phyloP scores from a whole-genome alignment of 306 rosid species.

The Lupinus albus region DNA sequence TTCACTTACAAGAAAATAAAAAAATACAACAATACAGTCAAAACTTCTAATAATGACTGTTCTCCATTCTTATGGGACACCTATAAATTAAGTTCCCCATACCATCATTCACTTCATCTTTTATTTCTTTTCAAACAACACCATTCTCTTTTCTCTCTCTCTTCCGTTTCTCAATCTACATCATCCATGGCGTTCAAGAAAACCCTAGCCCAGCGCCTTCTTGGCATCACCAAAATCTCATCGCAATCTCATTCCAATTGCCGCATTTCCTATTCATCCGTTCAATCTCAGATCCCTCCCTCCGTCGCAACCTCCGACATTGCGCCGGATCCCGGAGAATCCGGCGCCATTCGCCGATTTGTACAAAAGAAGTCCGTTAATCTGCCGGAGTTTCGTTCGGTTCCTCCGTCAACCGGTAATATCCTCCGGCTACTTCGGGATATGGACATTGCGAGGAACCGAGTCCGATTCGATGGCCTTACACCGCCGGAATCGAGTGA shows the following conservation, averaged over 20 bases:
- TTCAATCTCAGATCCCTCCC: conserved; percentile 42
- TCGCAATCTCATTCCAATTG: conserved; percentile 52
- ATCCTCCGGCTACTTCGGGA: conserved; percentile 57
- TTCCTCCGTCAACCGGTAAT: conserved; percentile 36
- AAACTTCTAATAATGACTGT: background rate
- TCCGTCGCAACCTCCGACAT: conserved; percentile 41
- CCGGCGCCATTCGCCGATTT: conserved; percentile 37
- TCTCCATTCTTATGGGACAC: conserved; percentile 50
- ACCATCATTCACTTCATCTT: conserved; percentile 16
- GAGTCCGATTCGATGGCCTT: conserved; percentile 71
- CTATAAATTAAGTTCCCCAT: conserved; percentile 47
- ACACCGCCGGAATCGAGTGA: conserved; percentile 43
- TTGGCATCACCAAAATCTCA: conserved; percentile 57
- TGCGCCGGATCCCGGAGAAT: conserved; percentile 76
- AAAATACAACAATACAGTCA: too few relatives aligned
- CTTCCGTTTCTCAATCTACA: background rate
- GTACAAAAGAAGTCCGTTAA: conserved; percentile 49
- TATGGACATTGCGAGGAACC: conserved; percentile 54
- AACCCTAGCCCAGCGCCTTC: conserved; percentile 70
- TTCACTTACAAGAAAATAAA: too few relatives aligned
- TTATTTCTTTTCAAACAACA: background rate
- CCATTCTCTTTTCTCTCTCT: background rate
- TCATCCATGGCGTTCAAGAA: conserved; percentile 65
- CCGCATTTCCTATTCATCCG: conserved; percentile 64
- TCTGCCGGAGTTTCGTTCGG: conserved; percentile 41